Percentiles rank a stretch among this genome's conserved stretches.
Conservation (phyloP, 2,329 filamentous ascomycete genomes). For the Pyrenochaeta sp. region DNA sequence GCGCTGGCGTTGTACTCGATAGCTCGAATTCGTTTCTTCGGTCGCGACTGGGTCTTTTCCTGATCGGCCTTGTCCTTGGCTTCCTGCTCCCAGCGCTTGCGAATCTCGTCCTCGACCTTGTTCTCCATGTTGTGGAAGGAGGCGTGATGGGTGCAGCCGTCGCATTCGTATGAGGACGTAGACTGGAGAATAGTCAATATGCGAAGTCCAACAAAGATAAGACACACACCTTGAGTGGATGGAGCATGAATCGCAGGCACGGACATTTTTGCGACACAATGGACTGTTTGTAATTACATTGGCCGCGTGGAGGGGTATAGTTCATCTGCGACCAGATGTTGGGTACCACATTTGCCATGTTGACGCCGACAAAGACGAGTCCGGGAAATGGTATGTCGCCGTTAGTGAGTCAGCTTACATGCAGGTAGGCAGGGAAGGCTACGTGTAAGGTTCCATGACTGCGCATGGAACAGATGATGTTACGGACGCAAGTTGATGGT, state of each 20-base stretch:
- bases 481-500: no score
- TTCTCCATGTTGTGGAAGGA: conserved; percentile 63
- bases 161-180: conserved; percentile 61
- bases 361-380: neutral
- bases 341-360: conserved; percentile 30
- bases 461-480: neutral
- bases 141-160: conserved; percentile 64
- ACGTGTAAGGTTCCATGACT: neutral
- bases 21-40: conserved; percentile 37
- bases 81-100: conserved; percentile 54
- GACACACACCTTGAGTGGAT: conserved; percentile 60
- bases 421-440: neutral
- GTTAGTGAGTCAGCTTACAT: no score
- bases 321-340: conserved; percentile 61
- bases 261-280: conserved; percentile 57
- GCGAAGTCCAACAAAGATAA: neutral
- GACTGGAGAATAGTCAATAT: no score
- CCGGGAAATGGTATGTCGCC: neutral
- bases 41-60: conserved; percentile 17
- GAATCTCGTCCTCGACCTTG: conserved; percentile 56
- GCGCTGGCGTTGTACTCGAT: conserved; percentile 25
- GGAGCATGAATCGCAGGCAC: conserved; percentile 64
- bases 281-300: conserved; percentile 59
- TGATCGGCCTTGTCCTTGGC: conserved; percentile 38
- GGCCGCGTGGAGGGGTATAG: conserved; percentile 59